Evolutionary conservation across 1,284 basidiomycete genomes (phyloP).

Genomic region (Cutaneotrichosporon cyanovorans): DNA sequence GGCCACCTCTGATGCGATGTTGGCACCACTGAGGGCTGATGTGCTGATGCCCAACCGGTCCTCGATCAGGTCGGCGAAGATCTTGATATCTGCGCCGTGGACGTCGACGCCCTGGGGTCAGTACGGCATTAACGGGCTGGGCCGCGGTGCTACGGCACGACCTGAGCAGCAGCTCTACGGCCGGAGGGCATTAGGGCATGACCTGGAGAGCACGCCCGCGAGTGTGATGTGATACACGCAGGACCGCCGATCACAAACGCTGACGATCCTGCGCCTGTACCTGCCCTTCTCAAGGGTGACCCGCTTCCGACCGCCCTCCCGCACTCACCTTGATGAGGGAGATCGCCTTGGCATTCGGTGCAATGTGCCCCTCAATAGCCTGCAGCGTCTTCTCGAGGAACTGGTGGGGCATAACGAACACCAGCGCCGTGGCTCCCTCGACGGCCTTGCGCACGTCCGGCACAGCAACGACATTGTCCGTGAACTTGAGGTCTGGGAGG

Average conservation of each 20-base stretch:
- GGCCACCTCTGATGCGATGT: conserved; percentile 55
- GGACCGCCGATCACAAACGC: too few relatives aligned
- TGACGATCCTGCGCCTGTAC: too few relatives aligned
- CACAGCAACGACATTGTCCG: conserved; percentile 50
- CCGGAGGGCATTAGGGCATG: too few relatives aligned
- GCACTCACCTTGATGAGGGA: conserved; percentile 47
- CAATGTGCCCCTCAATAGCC: conserved; percentile 46
- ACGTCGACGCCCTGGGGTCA: conserved; percentile 48
- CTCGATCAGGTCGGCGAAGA: conserved; percentile 55
- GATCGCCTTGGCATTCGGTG: conserved; percentile 46
- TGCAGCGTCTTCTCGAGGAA: conserved; percentile 43
- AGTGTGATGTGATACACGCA: too few relatives aligned
- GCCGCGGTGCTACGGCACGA: too few relatives aligned
- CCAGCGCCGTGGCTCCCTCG: conserved; percentile 51
- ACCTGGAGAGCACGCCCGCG: too few relatives aligned
- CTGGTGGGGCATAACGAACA: conserved; percentile 55
- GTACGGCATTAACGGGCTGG: background rate
- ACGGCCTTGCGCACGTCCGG: conserved; percentile 50
- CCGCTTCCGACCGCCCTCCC: too few relatives aligned
- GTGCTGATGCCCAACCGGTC: conserved; percentile 52
- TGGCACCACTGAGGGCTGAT: conserved; percentile 54
- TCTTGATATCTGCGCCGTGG: conserved; percentile 49
- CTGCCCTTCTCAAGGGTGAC: too few relatives aligned
- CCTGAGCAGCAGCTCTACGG: too few relatives aligned
- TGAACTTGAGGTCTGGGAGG: conserved; percentile 50